These are phyloP conservation scores for Gossypium bickii DNA, from an alignment of 345 rosid species.

Conservation along the genomic window DNA sequence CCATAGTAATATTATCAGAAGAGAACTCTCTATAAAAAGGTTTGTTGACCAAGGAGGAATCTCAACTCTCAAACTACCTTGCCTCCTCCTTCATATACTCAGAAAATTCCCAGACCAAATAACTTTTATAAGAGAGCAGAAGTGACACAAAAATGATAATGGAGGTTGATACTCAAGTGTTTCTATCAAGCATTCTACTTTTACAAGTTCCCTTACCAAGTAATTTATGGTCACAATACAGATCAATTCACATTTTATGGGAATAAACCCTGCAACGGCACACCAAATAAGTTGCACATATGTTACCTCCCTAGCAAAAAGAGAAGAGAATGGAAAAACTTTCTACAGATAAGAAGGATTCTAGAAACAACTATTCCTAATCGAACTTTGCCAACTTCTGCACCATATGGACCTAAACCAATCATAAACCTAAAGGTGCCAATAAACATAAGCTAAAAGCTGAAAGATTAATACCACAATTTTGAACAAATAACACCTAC, in stretches of 20 bases:
- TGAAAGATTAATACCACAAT: background rate
- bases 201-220: background rate
- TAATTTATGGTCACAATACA: background rate
- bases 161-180: background rate
- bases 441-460: background rate
- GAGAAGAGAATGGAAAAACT: background rate
- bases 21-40: background rate
- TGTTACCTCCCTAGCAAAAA: background rate
- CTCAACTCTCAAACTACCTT: background rate
- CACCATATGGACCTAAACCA: background rate
- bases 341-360: background rate
- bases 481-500: background rate
- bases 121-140: background rate
- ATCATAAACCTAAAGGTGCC: background rate
- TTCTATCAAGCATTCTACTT: background rate
- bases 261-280: background rate
- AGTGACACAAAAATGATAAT: background rate
- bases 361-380: background rate
- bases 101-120: background rate
- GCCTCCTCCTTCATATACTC: background rate
- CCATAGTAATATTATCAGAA: background rate
- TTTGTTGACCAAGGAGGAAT: background rate
- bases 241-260: background rate
- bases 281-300: constrained; percentile 6
- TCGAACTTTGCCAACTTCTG: background rate